These are phyloP conservation scores for Fusarium brevicatenulatum DNA, from an alignment of 2,329 filamentous ascomycete species.

Conservation along the genomic window DNA sequence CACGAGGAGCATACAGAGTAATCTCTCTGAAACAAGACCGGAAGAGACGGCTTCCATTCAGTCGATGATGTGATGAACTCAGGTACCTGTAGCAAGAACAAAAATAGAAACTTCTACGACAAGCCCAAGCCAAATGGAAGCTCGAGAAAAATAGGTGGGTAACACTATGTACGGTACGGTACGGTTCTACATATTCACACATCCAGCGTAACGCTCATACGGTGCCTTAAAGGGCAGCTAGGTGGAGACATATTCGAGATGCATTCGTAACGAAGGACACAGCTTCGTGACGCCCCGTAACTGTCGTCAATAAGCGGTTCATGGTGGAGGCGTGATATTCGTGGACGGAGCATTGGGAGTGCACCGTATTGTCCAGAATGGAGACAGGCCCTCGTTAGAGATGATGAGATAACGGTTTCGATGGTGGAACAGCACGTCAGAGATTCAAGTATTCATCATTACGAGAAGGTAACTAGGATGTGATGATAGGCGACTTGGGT, in stretches of 20 bases:
- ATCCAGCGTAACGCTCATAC: conserved; percentile 19
- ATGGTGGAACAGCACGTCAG: conserved; percentile 22
- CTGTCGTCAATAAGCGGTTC: conserved; percentile 19
- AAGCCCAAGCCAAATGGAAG: conserved; percentile 20
- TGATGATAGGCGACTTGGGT: neutral
- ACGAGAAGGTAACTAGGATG: neutral
- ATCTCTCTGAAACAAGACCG: conserved; percentile 16
- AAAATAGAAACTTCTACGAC: conserved; percentile 40
- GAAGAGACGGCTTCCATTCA: conserved; percentile 23
- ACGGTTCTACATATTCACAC: neutral
- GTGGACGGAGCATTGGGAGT: conserved; percentile 1
- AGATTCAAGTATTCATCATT: neutral
- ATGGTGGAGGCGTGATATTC: neutral
- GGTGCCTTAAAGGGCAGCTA: conserved; percentile 26
- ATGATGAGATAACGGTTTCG: conserved; percentile 17
- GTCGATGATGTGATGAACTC: neutral
- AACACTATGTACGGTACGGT: conserved; percentile 5
- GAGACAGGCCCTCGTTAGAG: neutral
- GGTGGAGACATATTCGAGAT: conserved; percentile 26
- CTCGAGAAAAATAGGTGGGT: conserved; percentile 30
- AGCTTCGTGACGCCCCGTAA: conserved; percentile 22
- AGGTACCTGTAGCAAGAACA: conserved; percentile 6
- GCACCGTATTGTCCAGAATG: neutral
- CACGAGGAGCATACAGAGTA: conserved; percentile 1
- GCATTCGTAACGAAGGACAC: conserved; percentile 15